Conservation (phyloP, 1,284 basidiomycete genomes). For the Cutaneotrichosporon sp. region DNA sequence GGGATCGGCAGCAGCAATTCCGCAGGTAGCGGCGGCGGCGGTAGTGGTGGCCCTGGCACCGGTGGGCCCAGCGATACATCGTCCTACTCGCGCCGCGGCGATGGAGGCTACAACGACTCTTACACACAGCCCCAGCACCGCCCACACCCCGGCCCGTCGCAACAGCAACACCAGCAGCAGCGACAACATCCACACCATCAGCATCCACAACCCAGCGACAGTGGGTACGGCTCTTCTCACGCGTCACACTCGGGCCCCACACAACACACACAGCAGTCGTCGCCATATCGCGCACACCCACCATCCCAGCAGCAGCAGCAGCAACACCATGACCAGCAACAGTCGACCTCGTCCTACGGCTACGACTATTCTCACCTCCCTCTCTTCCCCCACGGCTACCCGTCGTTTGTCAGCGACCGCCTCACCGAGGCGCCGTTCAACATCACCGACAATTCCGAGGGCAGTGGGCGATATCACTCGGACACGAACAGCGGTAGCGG, state of each 20-base stretch:
- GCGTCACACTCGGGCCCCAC: too few relatives aligned
- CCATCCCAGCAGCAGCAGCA: slow-evolving; percentile 6
- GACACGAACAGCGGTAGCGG: too few relatives aligned
- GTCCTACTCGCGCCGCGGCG: neutral
- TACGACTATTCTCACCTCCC: neutral
- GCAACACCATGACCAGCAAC: slow-evolving; percentile 1
- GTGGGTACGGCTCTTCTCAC: too few relatives aligned
- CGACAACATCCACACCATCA: slow-evolving; percentile 1
- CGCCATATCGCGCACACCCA: slow-evolving; percentile 1
- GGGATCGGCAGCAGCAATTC: neutral
- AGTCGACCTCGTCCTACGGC: neutral
- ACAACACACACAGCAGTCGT: slow-evolving; percentile 2
- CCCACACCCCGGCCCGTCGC: neutral
- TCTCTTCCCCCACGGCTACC: slow-evolving; percentile 8
- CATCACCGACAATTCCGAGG: neutral
- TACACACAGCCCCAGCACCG: neutral
- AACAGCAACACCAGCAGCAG: neutral
- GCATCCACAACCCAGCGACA: too few relatives aligned
- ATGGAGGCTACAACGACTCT: neutral
- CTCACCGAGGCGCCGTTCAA: neutral
- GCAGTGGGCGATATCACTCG: neutral
- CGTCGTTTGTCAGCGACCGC: neutral
- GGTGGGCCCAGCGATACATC: neutral
- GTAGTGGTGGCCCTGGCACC: neutral
- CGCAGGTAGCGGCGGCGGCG: neutral